Base-by-base conservation (phyloP, 2,329 filamentous ascomycete genomes). In the Ophiostoma himal-ulmi region DNA sequence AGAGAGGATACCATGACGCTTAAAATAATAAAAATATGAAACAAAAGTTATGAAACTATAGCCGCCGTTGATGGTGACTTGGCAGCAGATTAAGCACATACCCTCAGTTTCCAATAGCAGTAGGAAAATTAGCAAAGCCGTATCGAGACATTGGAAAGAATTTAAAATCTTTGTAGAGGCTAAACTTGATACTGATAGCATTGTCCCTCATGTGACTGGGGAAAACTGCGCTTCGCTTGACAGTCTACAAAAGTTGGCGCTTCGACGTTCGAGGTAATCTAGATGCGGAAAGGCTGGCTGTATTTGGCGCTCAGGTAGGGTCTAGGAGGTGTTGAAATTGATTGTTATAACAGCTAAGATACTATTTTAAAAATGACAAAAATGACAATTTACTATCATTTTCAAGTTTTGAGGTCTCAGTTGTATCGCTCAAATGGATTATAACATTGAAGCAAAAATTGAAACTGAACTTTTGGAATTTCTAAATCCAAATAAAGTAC, bases 41-140 rank as follows among this genome's bases (percentile, higher is more conserved):
- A 30, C 30, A 30, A 57, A 10, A 57, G 26, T n/a, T 22, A 57
- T 57, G 52, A 57, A 57, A 57, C 48, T n/a, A 57, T 57, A 57
- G 52, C 52, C 52, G 52, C 52, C 52, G 52, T 57, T 26, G n/a
- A 57, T 57, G 22, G 52, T 57, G 52, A 57, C n/a, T 26, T 57
- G 22, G n/a, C 52, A 57, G n/a, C 52, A 57, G n/a, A 26, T 26
- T 22, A 11, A 5, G 44, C 17, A 57, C 8, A 26, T 7, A 57
- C 3, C 22, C 3, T 13, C 22, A 57, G 52, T 11, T 20, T n/a
- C 22, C 7, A 57, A 26, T 13, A 57, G n/a, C 13, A 26, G 13
- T 44, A 17, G 8, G 17, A 48, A 48, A 48, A 48, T 1, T 20
- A 48, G 5, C 44, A n/a, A 8, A 7, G 7, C 44, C n/a, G 44